A percentile compares a stretch with the other conserved stretches of the same genome.
These are phyloP conservation scores for Heliophila coronopifolia DNA, from an alignment of 441 rosid genomes.

Conservation along the genomic window DNA sequence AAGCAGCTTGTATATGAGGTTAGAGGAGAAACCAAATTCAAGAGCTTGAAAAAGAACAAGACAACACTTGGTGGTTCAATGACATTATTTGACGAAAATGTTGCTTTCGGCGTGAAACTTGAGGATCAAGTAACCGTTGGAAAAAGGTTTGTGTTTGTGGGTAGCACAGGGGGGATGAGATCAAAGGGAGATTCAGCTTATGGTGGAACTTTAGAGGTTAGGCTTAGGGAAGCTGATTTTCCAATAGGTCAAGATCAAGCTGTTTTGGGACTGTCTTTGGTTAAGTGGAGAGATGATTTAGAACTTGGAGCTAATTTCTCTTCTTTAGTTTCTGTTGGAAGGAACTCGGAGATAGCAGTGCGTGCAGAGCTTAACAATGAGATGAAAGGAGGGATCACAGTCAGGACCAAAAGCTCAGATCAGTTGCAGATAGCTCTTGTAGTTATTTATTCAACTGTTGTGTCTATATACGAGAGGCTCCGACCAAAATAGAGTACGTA, in stretches of 20 bases:
- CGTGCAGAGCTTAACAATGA: conserved; percentile 92
- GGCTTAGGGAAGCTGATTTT: conserved; percentile 62
- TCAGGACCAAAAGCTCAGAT: conserved; percentile 79
- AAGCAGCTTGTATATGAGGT: conserved; percentile 72
- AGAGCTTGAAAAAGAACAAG: conserved; percentile 61
- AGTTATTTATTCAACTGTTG: conserved; percentile 54
- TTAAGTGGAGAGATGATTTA: conserved; percentile 90
- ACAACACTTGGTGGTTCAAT: conserved; percentile 63
- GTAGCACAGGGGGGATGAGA: conserved; percentile 59
- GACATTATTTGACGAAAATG: conserved; percentile 65
- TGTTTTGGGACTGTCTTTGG: conserved; percentile 68
- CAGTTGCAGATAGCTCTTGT: conserved; percentile 79
- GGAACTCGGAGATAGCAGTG: conserved; percentile 61
- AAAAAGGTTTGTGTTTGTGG: conserved; percentile 58
- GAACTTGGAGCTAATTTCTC: conserved; percentile 79
- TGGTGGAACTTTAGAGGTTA: conserved; percentile 70
- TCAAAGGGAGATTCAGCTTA: conserved; percentile 67
- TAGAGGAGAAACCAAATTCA: conserved; percentile 73
- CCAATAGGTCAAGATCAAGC: conserved; percentile 83
- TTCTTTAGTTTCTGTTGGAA: conserved; percentile 71
- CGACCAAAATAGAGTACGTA: conserved; percentile 47
- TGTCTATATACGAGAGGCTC: conserved; percentile 55
- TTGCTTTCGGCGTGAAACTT: conserved; percentile 67
- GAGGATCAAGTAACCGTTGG: conserved; percentile 76
- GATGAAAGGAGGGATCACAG: conserved; percentile 66